Conservation (phyloP, 345 rosid species). For the Tarenaya hassleriana region DNA sequence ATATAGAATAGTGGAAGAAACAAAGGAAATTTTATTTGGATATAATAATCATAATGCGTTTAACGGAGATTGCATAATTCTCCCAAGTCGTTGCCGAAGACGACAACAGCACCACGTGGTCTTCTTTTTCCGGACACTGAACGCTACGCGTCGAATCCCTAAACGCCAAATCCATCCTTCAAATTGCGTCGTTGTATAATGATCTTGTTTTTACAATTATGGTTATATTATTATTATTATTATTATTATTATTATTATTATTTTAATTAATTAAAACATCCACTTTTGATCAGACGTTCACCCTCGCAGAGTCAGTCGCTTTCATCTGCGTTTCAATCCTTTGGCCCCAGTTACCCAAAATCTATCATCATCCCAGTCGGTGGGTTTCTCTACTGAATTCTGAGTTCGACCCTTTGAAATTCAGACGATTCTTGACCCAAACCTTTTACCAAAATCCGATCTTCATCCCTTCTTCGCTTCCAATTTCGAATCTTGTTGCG, state of each 20-base stretch:
- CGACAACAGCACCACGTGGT: no score
- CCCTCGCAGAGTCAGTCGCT: conserved; percentile 19
- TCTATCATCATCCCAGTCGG: conserved; percentile 8
- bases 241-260: neutral
- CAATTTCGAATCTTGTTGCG: conserved; percentile 3
- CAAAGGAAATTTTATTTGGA: no score
- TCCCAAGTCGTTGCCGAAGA: no score
- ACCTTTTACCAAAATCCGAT: conserved; percentile 17
- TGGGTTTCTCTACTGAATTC: conserved; percentile 20
- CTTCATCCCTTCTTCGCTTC: neutral
- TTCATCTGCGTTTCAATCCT: conserved; percentile 5
- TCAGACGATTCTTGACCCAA: conserved; percentile 12
- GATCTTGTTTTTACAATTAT: no score
- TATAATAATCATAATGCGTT: no score
- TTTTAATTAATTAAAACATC: neutral
- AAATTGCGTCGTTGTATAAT: no score
- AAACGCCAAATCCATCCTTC: no score
- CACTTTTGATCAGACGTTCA: conserved; percentile 2
- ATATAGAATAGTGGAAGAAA: no score
- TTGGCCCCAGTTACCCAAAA: conserved; percentile 9
- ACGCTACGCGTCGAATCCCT: no score
- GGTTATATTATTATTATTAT: neutral
- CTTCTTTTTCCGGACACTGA: no score
- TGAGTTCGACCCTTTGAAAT: conserved; percentile 20
- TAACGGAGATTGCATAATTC: no score